Conservation (phyloP, 2,329 filamentous ascomycete species). For the Xylaria sp. region DNA sequence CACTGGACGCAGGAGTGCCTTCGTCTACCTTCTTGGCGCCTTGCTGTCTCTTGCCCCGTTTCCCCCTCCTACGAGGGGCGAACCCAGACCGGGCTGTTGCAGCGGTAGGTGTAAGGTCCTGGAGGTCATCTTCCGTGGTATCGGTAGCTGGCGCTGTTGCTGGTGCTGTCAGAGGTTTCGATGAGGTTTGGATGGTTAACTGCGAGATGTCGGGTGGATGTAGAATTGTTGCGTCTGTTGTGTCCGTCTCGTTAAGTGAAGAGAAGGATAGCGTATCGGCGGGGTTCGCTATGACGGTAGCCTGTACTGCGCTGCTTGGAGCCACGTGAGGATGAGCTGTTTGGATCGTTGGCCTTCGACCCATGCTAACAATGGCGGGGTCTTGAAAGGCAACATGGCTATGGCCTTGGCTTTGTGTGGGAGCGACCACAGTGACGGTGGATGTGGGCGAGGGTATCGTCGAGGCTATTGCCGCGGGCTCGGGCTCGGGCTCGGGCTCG, state of each 20-base stretch:
- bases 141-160: conserved; percentile 7
- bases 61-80: conserved; percentile 28
- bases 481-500: background rate
- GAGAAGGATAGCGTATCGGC: conserved; percentile 35
- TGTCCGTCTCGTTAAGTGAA: conserved; percentile 36
- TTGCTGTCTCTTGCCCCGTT: conserved; percentile 33
- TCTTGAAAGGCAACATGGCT: conserved; percentile 66
- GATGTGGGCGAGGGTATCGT: conserved; percentile 23
- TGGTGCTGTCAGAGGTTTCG: conserved; percentile 14
- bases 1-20: conserved; percentile 28
- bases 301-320: conserved; percentile 42
- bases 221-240: conserved; percentile 18
- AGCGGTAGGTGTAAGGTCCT: conserved; percentile 29
- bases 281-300: conserved; percentile 32
- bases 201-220: conserved; percentile 16
- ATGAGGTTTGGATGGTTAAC: conserved; percentile 28
- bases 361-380: conserved; percentile 79
- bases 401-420: conserved; percentile 39
- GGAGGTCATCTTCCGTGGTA: conserved; percentile 32
- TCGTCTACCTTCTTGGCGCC: conserved; percentile 23
- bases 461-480: background rate
- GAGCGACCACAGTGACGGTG: conserved; percentile 32
- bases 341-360: conserved; percentile 47
- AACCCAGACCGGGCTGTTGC: conserved; percentile 18
- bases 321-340: conserved; percentile 38